Conservation (phyloP, 352 stramenopile species). For the Phytophthora pluvialis region DNA sequence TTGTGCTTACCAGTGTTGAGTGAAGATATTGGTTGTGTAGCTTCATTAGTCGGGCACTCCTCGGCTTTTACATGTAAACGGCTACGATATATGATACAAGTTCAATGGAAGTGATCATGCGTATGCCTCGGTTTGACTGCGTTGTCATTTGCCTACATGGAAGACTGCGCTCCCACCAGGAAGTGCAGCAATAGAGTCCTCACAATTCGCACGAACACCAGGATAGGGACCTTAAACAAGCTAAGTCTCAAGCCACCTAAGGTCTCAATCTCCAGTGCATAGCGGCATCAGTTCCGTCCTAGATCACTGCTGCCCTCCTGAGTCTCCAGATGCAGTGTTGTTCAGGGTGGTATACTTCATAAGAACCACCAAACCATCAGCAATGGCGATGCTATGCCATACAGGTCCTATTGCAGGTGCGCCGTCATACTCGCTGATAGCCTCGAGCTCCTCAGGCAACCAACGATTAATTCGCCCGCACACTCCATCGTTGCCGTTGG, state of each 20-base stretch:
- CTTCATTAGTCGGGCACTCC: not conserved
- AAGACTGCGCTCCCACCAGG: too few relatives aligned
- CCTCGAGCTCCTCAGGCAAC: constrained; percentile 30
- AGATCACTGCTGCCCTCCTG: constrained; percentile 3
- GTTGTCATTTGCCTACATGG: not conserved
- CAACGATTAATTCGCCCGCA: constrained; percentile 40
- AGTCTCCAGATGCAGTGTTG: not conserved
- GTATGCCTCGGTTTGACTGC: constrained; percentile 8
- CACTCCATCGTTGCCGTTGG: constrained; percentile 37
- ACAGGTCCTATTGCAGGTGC: constrained; percentile 1
- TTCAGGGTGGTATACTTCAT: constrained; percentile 18
- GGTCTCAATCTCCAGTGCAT: too few relatives aligned
- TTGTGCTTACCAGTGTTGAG: constrained; percentile 21
- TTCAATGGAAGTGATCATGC: constrained; percentile 37
- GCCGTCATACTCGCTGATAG: constrained; percentile 1
- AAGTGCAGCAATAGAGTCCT: too few relatives aligned
- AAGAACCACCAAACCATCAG: constrained; percentile 53
- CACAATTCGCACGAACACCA: too few relatives aligned
- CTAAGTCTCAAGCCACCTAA: too few relatives aligned
- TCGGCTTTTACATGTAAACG: constrained; percentile 17
- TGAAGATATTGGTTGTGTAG: constrained; percentile 24
- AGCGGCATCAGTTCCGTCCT: not conserved
- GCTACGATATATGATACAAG: constrained; percentile 24
- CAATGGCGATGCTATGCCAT: constrained; percentile 56
- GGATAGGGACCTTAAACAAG: too few relatives aligned